Evolutionary conservation across 768 basidiomycete genomes (phyloP), one percentile per base, ranked within the genome.

Genomic region (Mycena amicta): DNA sequence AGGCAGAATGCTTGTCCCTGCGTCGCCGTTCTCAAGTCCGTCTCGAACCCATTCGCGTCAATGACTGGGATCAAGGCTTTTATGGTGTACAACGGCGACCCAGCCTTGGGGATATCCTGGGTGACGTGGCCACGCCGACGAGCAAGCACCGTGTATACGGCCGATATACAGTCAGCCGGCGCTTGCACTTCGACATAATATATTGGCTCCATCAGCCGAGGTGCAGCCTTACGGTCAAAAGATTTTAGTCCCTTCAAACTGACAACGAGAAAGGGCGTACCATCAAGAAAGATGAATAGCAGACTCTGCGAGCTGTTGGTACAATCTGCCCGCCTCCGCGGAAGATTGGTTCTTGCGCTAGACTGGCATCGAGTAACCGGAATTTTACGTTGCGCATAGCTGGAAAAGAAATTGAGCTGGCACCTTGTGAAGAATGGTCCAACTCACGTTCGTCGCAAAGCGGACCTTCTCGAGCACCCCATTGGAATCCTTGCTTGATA

Each of bases 141-240:
- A n/a, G 97, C 95, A 52, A 99, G 90, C 45, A 98, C 97, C 4
- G 95, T 97, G 73, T 98, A 98, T 31, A 99, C 95, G 12, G 95
- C 95, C 22, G 97, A 97, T 62, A 99, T 95, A 70, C 97, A 98
- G 71, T 99, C 97, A 18, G 95, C 94, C 6, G 97, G 97, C 5
- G 96, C 93, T 74, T 98, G 96, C n/a, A 99, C 95, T 74, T 99
- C 97, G 53, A 98, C 96, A 70, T 93, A 98, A 80, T 96, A 98
- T 61, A 98, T 88, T 3, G 97, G 97, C 73, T 99, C 96, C 87
- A 96, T 94, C 58, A 97, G 74, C 57, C 95, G 86, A 3, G 96
- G 96, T 3, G 95, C 92, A 16, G 96, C 95, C 95, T 96, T 63
- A 22, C n/a, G 18, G 18, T 23, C 51, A 41, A 43, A 37, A 49